Percentiles rank a stretch among this genome's conserved stretches.
phyloP scores from a whole-genome alignment of 2,329 filamentous ascomycete genomes.

The Sordariomycetes sp. region DNA sequence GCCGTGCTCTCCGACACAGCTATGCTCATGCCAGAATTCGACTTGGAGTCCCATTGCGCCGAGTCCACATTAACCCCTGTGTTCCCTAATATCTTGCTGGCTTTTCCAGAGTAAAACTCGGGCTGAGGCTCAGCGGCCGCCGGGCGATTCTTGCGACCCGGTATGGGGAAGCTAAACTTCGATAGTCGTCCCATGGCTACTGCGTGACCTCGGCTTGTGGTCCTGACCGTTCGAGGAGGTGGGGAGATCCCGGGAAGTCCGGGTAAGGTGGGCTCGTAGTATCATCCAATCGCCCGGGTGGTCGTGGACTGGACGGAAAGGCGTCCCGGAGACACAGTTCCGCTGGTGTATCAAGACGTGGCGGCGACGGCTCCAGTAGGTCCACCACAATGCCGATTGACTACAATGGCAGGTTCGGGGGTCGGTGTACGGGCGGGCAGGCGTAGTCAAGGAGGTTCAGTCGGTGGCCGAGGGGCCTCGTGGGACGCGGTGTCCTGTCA shows the following conservation, averaged over 20 bases:
- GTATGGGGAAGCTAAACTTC: conserved; percentile 37
- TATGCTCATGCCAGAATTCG: conserved; percentile 32
- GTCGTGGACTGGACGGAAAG: background rate
- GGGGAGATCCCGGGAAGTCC: background rate
- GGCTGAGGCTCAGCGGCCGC: conserved; percentile 5
- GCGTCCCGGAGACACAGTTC: background rate
- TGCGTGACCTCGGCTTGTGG: background rate
- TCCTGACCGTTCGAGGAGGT: conserved; percentile 6
- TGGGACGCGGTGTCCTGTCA: background rate
- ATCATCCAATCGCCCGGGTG: background rate
- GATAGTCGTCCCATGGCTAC: conserved; percentile 24
- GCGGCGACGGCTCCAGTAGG: background rate
- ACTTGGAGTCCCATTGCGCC: conserved; percentile 29
- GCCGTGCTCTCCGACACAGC: conserved; percentile 29
- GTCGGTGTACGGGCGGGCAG: no score
- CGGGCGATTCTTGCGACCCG: conserved; percentile 33
- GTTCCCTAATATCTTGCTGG: conserved; percentile 38
- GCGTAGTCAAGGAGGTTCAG: no score
- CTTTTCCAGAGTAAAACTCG: conserved; percentile 26
- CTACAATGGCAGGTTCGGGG: background rate
- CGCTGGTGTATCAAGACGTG: background rate
- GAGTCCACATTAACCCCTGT: conserved; percentile 30
- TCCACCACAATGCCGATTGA: background rate
- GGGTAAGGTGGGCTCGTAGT: background rate
- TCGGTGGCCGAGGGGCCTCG: background rate